phyloP scores from a whole-genome alignment of 2,329 filamentous ascomycete species.

The Coleophoma crateriformis region DNA sequence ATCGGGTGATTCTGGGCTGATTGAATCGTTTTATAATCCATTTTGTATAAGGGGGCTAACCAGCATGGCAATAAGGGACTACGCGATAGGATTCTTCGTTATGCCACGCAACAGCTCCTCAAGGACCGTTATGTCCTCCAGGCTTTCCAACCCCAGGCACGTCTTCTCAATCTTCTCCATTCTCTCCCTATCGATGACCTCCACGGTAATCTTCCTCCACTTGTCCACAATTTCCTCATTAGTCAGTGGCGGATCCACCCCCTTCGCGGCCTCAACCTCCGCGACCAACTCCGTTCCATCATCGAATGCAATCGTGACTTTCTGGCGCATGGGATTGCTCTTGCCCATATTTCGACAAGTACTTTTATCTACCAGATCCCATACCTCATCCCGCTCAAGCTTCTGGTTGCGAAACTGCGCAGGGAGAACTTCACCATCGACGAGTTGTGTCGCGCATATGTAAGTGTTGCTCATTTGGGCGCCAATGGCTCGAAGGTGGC shows the following conservation, averaged over 20 bases:
- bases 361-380: conserved; percentile 27
- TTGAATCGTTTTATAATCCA: no score
- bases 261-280: conserved; percentile 21
- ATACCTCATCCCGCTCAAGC: conserved; percentile 29
- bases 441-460: conserved; percentile 29
- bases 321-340: conserved; percentile 9
- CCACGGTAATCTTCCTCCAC: conserved; percentile 24
- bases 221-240: conserved; percentile 33
- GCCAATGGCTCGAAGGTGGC: conserved; percentile 29
- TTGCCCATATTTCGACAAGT: conserved; percentile 12
- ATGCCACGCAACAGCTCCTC: conserved; percentile 8
- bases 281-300: conserved; percentile 14
- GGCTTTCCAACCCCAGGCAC: conserved; percentile 23
- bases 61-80: neutral
- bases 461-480: conserved; percentile 34
- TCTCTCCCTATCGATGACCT: conserved; percentile 24
- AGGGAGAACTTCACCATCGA: conserved; percentile 29
- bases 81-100: conserved; percentile 5
- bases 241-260: conserved; percentile 25
- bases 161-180: conserved; percentile 24
- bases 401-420: conserved; percentile 25
- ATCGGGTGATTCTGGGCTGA: no score
- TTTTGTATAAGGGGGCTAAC: no score
- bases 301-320: conserved; percentile 18
- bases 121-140: conserved; percentile 18